Conservation (phyloP, 495 filamentous ascomycete species). For the Astrothelium macrocarpum region DNA sequence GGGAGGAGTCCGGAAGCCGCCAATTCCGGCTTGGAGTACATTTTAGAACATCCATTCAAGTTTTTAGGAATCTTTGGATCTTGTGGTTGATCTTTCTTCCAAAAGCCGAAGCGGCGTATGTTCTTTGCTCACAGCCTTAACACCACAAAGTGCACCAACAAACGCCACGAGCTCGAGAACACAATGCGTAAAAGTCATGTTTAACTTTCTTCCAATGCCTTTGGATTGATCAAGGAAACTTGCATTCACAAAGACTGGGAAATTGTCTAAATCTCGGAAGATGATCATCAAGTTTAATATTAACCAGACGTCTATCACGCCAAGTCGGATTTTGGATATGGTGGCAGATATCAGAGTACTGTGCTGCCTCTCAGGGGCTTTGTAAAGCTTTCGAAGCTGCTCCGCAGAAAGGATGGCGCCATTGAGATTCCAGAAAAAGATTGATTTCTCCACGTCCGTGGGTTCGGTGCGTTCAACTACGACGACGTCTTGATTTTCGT, state of each 20-base stretch:
- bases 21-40: no score
- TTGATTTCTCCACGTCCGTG: background rate
- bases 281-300: background rate
- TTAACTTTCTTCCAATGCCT: background rate
- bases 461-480: slow-evolving; percentile 8
- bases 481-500: background rate
- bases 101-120: background rate
- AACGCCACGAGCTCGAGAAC: background rate
- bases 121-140: background rate
- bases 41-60: background rate
- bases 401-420: background rate
- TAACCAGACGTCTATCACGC: background rate
- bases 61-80: background rate
- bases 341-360: background rate
- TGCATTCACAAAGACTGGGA: background rate
- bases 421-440: slow-evolving; percentile 10
- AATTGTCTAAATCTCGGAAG: slow-evolving; percentile 1
- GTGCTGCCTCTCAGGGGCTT: background rate
- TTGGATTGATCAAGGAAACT: background rate
- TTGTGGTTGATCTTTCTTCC: background rate
- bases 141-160: background rate
- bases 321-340: background rate
- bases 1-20: no score
- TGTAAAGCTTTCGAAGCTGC: background rate
- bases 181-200: background rate